phyloP scores from a whole-genome alignment of 2,329 filamentous ascomycete genomes.

The Lecanicillium sp. region DNA sequence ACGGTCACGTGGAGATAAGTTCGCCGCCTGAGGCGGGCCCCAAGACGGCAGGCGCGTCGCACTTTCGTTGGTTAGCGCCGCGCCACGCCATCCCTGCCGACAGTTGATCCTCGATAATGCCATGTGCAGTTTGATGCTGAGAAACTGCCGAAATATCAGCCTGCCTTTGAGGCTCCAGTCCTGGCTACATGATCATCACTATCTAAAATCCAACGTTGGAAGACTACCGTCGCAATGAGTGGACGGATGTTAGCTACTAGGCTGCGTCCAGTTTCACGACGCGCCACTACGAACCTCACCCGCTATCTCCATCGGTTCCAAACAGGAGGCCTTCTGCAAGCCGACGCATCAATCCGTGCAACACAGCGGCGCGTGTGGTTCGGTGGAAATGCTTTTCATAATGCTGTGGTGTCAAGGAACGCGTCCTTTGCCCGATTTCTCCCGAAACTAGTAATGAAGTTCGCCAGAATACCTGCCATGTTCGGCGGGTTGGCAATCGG shows the following conservation, averaged over 20 bases:
- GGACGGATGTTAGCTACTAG: conserved; percentile 55
- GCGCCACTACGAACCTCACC: conserved; percentile 44
- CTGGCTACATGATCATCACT: not conserved
- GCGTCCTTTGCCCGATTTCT: conserved; percentile 60
- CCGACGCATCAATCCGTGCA: conserved; percentile 54
- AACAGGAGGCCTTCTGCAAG: conserved; percentile 60
- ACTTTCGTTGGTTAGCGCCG: too few relatives aligned
- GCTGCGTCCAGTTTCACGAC: conserved; percentile 59
- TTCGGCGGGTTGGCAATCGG: conserved; percentile 85
- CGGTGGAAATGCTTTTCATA: conserved; percentile 78
- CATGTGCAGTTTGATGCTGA: conserved; percentile 3
- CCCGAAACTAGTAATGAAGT: conserved; percentile 85
- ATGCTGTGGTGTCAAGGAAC: conserved; percentile 58
- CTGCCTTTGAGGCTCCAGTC: conserved; percentile 2
- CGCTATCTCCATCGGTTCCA: conserved; percentile 61
- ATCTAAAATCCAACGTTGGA: not conserved
- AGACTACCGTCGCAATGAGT: conserved; percentile 21
- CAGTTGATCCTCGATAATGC: too few relatives aligned
- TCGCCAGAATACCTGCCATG: conserved; percentile 80
- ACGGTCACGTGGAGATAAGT: conserved; percentile 25
- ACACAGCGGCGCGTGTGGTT: conserved; percentile 64
- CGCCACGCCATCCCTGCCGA: too few relatives aligned
- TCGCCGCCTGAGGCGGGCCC: conserved; percentile 6
- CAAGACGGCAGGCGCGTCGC: too few relatives aligned
- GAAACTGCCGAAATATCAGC: not conserved